Evolutionary conservation across 2,329 filamentous ascomycete genomes (phyloP).

Genomic region (Fusarium albidum): DNA sequence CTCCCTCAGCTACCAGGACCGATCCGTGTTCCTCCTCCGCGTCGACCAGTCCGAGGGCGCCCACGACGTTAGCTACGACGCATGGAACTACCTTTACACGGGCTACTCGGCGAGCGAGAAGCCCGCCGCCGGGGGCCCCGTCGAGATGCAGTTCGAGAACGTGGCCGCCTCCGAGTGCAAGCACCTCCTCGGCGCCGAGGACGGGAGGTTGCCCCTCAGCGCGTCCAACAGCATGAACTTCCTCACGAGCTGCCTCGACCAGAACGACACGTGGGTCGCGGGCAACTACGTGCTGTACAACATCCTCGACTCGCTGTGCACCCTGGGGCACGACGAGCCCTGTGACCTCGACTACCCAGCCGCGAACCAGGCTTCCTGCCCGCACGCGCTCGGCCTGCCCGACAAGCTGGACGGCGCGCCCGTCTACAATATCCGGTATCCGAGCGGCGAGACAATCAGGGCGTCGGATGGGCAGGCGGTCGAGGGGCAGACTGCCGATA

Average conservation of each 20-base stretch:
- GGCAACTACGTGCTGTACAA: slow-evolving; percentile 60
- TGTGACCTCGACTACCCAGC: slow-evolving; percentile 54
- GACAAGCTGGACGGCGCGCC: slow-evolving; percentile 46
- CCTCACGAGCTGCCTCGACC: slow-evolving; percentile 54
- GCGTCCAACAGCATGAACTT: slow-evolving; percentile 64
- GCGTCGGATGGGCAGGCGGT: slow-evolving; percentile 39
- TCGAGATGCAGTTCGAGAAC: slow-evolving; percentile 56
- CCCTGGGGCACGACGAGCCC: slow-evolving; percentile 54
- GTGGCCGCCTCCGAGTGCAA: slow-evolving; percentile 56
- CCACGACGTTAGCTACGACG: slow-evolving; percentile 67
- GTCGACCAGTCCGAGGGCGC: slow-evolving; percentile 66
- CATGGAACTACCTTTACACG: slow-evolving; percentile 67
- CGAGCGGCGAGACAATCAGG: slow-evolving; percentile 51
- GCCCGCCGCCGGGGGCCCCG: slow-evolving; percentile 56
- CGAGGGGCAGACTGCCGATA: slow-evolving; percentile 14
- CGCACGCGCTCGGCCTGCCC: slow-evolving; percentile 51
- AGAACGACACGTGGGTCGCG: slow-evolving; percentile 55
- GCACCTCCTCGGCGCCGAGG: slow-evolving; percentile 55
- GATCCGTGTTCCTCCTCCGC: slow-evolving; percentile 65
- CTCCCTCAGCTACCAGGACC: slow-evolving; percentile 56
- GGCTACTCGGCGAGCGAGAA: slow-evolving; percentile 55
- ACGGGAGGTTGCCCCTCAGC: slow-evolving; percentile 50
- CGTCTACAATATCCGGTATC: slow-evolving; percentile 59
- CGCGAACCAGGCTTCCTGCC: slow-evolving; percentile 55
- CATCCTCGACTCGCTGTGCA: slow-evolving; percentile 58